A percentile compares a stretch with the other conserved stretches of the same genome.
These are phyloP conservation scores for Penicillium turbatum DNA, from an alignment of 495 filamentous ascomycete genomes.

Conservation along the genomic window DNA sequence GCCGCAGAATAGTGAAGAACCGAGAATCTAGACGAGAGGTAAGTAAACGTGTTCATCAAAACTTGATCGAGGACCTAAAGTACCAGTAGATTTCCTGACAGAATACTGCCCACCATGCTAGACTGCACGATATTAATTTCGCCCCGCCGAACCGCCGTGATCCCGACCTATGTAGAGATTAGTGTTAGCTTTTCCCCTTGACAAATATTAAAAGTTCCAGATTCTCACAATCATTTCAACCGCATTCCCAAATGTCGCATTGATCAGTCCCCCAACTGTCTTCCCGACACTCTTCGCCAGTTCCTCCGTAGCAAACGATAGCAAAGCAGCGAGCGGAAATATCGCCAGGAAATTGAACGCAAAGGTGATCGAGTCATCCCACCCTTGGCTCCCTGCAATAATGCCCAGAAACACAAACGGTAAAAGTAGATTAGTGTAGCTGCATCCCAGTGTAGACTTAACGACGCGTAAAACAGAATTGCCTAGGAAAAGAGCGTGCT, in stretches of 20 bases:
- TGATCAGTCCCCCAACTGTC: conserved; percentile 24
- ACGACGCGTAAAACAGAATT: neutral
- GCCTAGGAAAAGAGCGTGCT: neutral
- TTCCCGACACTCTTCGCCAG: conserved; percentile 18
- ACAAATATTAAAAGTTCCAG: neutral
- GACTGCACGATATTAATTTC: conserved; percentile 26
- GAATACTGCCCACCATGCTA: conserved; percentile 27
- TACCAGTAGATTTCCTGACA: conserved; percentile 28
- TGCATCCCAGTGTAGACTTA: conserved; percentile 7
- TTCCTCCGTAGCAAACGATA: conserved; percentile 26
- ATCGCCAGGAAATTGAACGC: conserved; percentile 28
- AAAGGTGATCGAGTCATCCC: conserved; percentile 20
- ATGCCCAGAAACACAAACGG: conserved; percentile 24
- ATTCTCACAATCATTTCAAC: conserved; percentile 27
- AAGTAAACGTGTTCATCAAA: neutral
- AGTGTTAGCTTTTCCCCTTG: neutral
- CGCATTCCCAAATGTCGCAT: conserved; percentile 29
- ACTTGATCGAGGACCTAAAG: neutral
- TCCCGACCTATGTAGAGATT: conserved; percentile 14
- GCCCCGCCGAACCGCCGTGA: conserved; percentile 21
- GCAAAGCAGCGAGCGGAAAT: conserved; percentile 20
- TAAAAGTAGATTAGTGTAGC: conserved; percentile 13
- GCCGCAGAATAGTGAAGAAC: conserved; percentile 19
- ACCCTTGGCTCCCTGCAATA: conserved; percentile 10
- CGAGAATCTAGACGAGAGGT: conserved; percentile 16